These are phyloP conservation scores for Penicillium ucsense DNA, from an alignment of 495 filamentous ascomycete species.

Conservation along the genomic window DNA sequence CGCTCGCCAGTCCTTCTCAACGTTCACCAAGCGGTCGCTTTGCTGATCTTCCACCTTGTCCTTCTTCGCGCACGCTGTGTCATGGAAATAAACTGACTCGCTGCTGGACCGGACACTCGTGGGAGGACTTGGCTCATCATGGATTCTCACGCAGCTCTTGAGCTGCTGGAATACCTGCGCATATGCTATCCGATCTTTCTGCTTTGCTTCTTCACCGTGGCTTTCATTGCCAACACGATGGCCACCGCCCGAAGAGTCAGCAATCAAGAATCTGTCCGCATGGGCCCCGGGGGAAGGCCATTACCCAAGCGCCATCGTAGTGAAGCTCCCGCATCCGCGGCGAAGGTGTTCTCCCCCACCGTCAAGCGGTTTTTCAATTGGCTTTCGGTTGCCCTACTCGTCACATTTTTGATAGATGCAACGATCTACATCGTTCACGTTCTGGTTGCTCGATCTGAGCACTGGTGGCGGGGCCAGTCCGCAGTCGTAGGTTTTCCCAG, in stretches of 20 bases:
- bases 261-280: slow-evolving; percentile 23
- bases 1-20: slow-evolving; percentile 10
- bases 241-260: slow-evolving; percentile 37
- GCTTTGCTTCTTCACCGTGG: slow-evolving; percentile 55
- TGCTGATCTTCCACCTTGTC: neutral
- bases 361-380: slow-evolving; percentile 64
- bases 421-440: slow-evolving; percentile 69
- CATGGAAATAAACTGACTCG: slow-evolving; percentile 32
- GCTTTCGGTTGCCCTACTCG: slow-evolving; percentile 53
- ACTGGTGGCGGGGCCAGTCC: slow-evolving; percentile 88
- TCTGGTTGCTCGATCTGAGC: slow-evolving; percentile 49
- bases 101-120: slow-evolving; percentile 10
- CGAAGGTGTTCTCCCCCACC: slow-evolving; percentile 44
- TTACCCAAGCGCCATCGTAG: slow-evolving; percentile 50
- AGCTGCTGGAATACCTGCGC: slow-evolving; percentile 43
- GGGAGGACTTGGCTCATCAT: slow-evolving; percentile 21
- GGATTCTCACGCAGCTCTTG: slow-evolving; percentile 30
- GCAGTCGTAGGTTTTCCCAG: slow-evolving; percentile 55
- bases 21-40: slow-evolving; percentile 8
- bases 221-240: slow-evolving; percentile 55
- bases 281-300: slow-evolving; percentile 73
- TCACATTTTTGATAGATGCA: slow-evolving; percentile 67
- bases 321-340: slow-evolving; percentile 22
- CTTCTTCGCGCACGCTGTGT: slow-evolving; percentile 15
- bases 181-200: slow-evolving; percentile 58